Evolutionary conservation across 73 alveolate species (phyloP), one percentile per base, ranked within the genome.

Genomic region (Effrenium voratum): DNA sequence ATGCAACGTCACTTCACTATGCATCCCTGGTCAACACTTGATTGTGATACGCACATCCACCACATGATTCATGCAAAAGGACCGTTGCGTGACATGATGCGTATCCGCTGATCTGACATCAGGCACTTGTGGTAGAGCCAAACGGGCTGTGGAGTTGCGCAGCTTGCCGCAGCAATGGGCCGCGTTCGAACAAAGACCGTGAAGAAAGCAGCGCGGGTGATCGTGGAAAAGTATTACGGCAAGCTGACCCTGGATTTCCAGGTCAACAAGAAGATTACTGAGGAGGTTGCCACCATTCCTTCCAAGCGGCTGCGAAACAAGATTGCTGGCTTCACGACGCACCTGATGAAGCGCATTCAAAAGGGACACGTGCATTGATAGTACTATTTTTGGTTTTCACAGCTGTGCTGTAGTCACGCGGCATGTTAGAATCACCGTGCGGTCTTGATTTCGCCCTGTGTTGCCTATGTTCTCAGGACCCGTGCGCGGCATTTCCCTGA

Each of bases 401-500:
- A n/a, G n/a, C n/a, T n/a, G n/a, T n/a, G n/a, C n/a, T n/a, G n/a
- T n/a, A n/a, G n/a, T n/a, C n/a, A n/a, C n/a, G n/a, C n/a, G n/a
- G n/a, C n/a, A n/a, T n/a, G n/a, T n/a, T n/a, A n/a, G n/a, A n/a
- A n/a, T n/a, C n/a, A n/a, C n/a, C n/a, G n/a, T n/a, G n/a, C n/a
- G n/a, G n/a, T n/a, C n/a, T n/a, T n/a, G n/a, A n/a, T n/a, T n/a
- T n/a, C n/a, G n/a, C n/a, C n/a, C n/a, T n/a, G n/a, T n/a, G n/a
- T n/a, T n/a, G n/a, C n/a, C n/a, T n/a, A n/a, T n/a, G n/a, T n/a
- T n/a, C n/a, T n/a, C n/a, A 80, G 98, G 98, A 5, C 99, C 99
- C 34, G 99, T 99, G 1, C 99, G 99, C 44, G 99, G 99, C 80
- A 99, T 99, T 93, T 96, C 99, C 47, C 75, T 99, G 83, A 99